A percentile compares a stretch with the other conserved stretches of the same genome.
phyloP scores from a whole-genome alignment of 768 basidiomycete genomes.

The Mycena alexandri region DNA sequence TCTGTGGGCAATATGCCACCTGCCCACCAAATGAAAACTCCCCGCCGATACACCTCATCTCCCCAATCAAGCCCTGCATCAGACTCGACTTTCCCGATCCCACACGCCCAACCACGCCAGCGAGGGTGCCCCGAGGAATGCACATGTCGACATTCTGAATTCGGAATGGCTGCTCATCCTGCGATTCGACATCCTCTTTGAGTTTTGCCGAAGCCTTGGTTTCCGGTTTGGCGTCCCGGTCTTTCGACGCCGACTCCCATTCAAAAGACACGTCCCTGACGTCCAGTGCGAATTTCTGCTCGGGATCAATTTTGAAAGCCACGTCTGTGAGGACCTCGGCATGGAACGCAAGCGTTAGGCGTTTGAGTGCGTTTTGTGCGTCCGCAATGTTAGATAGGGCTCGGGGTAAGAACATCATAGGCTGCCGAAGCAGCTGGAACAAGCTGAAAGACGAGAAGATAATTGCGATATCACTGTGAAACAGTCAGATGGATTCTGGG shows the following conservation, averaged over 20 bases:
- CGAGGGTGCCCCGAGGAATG: conserved; percentile 69
- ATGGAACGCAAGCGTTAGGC: conserved; percentile 64
- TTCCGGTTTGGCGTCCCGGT: conserved; percentile 9
- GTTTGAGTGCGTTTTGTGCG: conserved; percentile 70
- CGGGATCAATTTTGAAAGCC: conserved; percentile 57
- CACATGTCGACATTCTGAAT: conserved; percentile 63
- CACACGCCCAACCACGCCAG: conserved; percentile 76
- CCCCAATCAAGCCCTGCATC: conserved; percentile 75
- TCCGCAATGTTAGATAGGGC: conserved; percentile 74
- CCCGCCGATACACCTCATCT: conserved; percentile 71
- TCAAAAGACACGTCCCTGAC: conserved; percentile 70
- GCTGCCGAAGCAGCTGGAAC: conserved; percentile 76
- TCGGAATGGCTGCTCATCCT: conserved; percentile 57
- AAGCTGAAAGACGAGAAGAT: conserved; percentile 77
- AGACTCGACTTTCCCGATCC: conserved; percentile 78
- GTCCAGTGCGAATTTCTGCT: conserved; percentile 61
- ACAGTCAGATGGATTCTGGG: too few species aligned
- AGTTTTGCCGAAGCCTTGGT: conserved; percentile 30
- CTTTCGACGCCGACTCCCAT: conserved; percentile 61
- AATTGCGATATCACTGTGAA: conserved; percentile 63
- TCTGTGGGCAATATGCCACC: conserved; percentile 79
- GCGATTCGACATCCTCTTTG: conserved; percentile 34
- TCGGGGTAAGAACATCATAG: conserved; percentile 75
- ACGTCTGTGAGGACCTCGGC: conserved; percentile 64
- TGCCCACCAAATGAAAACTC: conserved; percentile 70